Conservation (phyloP, 495 filamentous ascomycete genomes). For the Daldinia caldariorum region DNA sequence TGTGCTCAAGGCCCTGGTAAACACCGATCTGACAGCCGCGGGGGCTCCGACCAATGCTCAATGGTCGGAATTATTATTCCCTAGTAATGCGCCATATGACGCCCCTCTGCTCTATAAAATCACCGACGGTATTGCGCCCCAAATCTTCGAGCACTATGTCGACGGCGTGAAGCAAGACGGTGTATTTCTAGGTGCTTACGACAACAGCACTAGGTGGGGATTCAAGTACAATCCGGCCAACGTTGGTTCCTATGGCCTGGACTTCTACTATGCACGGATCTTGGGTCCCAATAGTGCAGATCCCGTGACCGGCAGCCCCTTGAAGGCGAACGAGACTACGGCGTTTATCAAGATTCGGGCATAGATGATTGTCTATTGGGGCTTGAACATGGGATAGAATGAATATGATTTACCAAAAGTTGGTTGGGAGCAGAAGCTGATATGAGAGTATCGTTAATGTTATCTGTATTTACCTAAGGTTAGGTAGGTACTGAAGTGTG, state of each 20-base stretch:
- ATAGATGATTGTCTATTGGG: neutral
- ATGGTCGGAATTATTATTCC: constrained; percentile 41
- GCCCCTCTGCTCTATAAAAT: constrained; percentile 44
- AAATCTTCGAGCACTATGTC: constrained; percentile 49
- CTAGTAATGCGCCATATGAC: constrained; percentile 38
- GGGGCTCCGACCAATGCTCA: constrained; percentile 35
- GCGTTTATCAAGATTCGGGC: constrained; percentile 35
- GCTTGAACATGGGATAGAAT: neutral
- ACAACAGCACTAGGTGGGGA: constrained; percentile 34
- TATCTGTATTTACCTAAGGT: too few species aligned
- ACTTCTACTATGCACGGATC: constrained; percentile 41
- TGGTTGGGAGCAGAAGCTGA: too few species aligned
- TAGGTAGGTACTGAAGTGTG: too few species aligned
- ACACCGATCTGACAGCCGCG: constrained; percentile 34
- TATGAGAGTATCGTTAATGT: too few species aligned
- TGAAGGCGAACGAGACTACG: constrained; percentile 35
- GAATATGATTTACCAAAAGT: neutral
- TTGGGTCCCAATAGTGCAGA: constrained; percentile 42
- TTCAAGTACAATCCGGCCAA: constrained; percentile 20
- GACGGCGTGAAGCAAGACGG: constrained; percentile 46
- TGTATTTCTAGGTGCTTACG: constrained; percentile 42
- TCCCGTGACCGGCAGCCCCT: constrained; percentile 23
- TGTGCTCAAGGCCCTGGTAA: constrained; percentile 29
- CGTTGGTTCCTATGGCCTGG: neutral
- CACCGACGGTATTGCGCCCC: constrained; percentile 29